Evolutionary conservation across 2,329 filamentous ascomycete genomes (phyloP), one percentile per base, ranked within the genome.

Genomic region (Hymenoscyphus fructigenus): DNA sequence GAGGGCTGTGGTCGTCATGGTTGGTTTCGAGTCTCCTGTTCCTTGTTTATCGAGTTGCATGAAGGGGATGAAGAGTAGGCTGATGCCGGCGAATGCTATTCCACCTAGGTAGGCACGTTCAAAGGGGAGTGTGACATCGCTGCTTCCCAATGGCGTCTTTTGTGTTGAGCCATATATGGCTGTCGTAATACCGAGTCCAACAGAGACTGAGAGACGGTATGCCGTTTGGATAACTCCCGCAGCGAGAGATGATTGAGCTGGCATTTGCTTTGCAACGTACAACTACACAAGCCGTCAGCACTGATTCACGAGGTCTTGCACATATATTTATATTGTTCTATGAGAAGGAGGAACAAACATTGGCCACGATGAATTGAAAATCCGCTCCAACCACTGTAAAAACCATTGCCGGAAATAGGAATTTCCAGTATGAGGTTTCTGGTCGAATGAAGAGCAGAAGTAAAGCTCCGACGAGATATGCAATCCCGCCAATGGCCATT

Each of bases 201-300:
- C 77, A 0, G 87, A 87, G 60, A 81, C 66, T 1, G 70, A 72
- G 1, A 74, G 66, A 3, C 71, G 68, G 53, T 85, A 85, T 26
- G 88, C 80, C 2, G 88, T 90, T 74, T 90, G 88, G 71, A 91
- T 87, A 50, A 91, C 85, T 0, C 87, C 87, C 5, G 88, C 87
- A 0, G 87, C 88, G 15, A 90, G 82, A 0, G 85, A 86, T 69
- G 91, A 87, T 68, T 83, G 79, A 1, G 79, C 75, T 0, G 87
- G 86, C 66, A 91, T 82, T 0, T 85, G 85, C 2, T 85, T 86
- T 79, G 90, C 85, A 62, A 91, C 87, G 68, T 90, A 91, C 83
- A 91, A 88, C 82, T 88, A 65, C 2, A 7, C 44, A 14, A 36
- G 23, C 3, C 2, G 36, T 71, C 32, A 67, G 69, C 20, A 9